Percentiles rank a stretch among this genome's conserved stretches.
These are phyloP conservation scores for Amanita exitialis DNA, from an alignment of 768 basidiomycete species.

Conservation along the genomic window DNA sequence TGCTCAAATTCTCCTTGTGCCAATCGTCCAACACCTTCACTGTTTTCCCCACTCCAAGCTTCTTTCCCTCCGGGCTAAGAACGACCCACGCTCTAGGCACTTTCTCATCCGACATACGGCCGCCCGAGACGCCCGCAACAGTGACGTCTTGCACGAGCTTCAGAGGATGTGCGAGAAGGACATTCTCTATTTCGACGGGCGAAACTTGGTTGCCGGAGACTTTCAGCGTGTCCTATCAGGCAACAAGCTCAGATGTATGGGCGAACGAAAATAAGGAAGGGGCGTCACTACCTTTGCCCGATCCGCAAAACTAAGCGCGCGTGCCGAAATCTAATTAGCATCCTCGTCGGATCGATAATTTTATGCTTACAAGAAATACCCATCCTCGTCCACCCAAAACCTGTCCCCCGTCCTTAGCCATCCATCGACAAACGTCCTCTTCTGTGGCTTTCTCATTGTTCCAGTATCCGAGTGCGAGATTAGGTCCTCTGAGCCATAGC, in stretches of 20 bases:
- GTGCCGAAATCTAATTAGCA: not conserved
- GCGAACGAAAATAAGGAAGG: not conserved
- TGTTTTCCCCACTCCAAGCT: constrained; percentile 29
- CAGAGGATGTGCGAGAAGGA: constrained; percentile 52
- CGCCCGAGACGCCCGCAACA: constrained; percentile 72
- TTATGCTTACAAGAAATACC: constrained; percentile 52
- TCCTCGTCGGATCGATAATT: not conserved
- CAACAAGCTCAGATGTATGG: not conserved
- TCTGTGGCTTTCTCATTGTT: constrained; percentile 56
- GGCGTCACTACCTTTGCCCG: constrained; percentile 46
- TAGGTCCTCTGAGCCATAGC: constrained; percentile 45
- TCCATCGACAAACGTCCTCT: constrained; percentile 57
- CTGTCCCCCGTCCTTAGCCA: constrained; percentile 74
- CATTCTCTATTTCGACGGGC: constrained; percentile 67
- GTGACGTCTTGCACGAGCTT: constrained; percentile 52
- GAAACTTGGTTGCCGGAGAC: constrained; percentile 76
- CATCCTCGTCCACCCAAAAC: constrained; percentile 49
- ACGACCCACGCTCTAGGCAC: constrained; percentile 76
- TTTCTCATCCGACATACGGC: constrained; percentile 61
- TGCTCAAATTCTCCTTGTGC: constrained; percentile 54
- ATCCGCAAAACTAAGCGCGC: constrained; percentile 50
- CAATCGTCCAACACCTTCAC: constrained; percentile 45
- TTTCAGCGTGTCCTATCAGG: constrained; percentile 61
- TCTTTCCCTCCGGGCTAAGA: constrained; percentile 44
- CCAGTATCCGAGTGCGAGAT: constrained; percentile 62